phyloP scores from a whole-genome alignment of 345 rosid genomes.

The Carallia pectinifolia region DNA sequence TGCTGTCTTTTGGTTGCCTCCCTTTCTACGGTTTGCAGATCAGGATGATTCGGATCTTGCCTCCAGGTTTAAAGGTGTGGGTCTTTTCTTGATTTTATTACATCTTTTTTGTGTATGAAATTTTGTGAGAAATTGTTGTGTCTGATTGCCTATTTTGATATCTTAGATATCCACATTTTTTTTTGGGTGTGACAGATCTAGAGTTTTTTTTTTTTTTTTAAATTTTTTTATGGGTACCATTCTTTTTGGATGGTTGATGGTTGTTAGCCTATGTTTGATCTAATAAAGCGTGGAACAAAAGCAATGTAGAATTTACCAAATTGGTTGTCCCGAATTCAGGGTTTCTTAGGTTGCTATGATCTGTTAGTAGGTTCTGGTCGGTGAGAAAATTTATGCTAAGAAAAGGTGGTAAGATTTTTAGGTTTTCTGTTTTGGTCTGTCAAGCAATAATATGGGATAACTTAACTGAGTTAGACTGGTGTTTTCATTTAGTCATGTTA shows the following conservation, averaged over 20 bases:
- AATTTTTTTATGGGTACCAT: background rate
- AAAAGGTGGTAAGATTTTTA: background rate
- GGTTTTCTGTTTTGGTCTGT: too few species aligned
- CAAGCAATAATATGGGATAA: too few species aligned
- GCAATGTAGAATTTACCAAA: background rate
- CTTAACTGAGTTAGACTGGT: too few species aligned
- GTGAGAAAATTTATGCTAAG: conserved; percentile 8
- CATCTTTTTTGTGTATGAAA: too few species aligned
- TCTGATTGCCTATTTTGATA: background rate
- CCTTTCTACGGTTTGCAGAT: conserved; percentile 60
- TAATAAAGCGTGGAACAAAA: background rate
- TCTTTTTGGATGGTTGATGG: background rate
- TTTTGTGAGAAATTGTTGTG: too few species aligned
- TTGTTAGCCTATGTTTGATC: conserved; percentile 1
- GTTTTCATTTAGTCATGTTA: too few species aligned
- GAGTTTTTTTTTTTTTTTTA: background rate
- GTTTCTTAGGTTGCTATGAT: background rate
- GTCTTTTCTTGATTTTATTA: background rate
- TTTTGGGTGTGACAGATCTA: too few species aligned
- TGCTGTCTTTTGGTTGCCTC: conserved; percentile 81
- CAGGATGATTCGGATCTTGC: conserved; percentile 65
- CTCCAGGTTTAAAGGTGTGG: conserved; percentile 62
- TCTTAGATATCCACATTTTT: conserved; percentile 4
- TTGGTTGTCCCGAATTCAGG: background rate
- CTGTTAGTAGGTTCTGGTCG: conserved; percentile 8